These are phyloP conservation scores for Kodamaea anthophila DNA, from an alignment of 1,139 yeast genomes.

Conservation along the genomic window DNA sequence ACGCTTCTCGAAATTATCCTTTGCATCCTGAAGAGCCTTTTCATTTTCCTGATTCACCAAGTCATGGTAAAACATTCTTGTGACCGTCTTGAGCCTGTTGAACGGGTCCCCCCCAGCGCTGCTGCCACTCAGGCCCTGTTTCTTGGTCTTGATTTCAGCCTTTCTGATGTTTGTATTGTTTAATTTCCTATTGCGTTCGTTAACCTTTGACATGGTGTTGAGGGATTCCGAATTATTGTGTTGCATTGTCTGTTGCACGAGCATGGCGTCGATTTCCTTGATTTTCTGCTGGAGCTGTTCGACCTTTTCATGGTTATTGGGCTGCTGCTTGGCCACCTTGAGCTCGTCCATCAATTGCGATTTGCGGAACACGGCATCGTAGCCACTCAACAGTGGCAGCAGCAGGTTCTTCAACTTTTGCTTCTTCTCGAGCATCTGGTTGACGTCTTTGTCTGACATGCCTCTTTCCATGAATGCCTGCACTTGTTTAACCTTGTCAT, in stretches of 20 bases:
- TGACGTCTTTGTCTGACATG: slow-evolving; percentile 70
- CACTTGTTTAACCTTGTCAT: slow-evolving; percentile 58
- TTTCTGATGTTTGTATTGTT: slow-evolving; percentile 72
- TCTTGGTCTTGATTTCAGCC: slow-evolving; percentile 66
- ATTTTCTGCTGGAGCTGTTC: slow-evolving; percentile 48
- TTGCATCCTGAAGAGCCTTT: slow-evolving; percentile 38
- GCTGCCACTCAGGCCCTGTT: slow-evolving; percentile 25
- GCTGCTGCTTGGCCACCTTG: slow-evolving; percentile 65
- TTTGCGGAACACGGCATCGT: slow-evolving; percentile 74
- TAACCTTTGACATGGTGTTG: slow-evolving; percentile 53
- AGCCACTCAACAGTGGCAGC: slow-evolving; percentile 24
- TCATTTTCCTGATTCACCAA: slow-evolving; percentile 40
- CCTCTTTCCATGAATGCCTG: slow-evolving; percentile 56
- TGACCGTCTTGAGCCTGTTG: slow-evolving; percentile 78
- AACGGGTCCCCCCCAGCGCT: slow-evolving; percentile 73
- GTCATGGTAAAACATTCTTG: slow-evolving; percentile 70
- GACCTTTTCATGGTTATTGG: slow-evolving; percentile 45
- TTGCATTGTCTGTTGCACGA: slow-evolving; percentile 19
- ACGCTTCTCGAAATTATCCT: slow-evolving; percentile 27
- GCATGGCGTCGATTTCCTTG: slow-evolving; percentile 25
- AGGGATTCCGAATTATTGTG: slow-evolving; percentile 20
- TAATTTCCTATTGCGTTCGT: slow-evolving; percentile 75
- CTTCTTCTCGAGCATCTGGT: slow-evolving; percentile 64
- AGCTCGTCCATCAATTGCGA: slow-evolving; percentile 69
- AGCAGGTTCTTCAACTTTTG: slow-evolving; percentile 67